Base-by-base conservation (phyloP, 345 rosid species). In the Hypericum androsaemum region DNA sequence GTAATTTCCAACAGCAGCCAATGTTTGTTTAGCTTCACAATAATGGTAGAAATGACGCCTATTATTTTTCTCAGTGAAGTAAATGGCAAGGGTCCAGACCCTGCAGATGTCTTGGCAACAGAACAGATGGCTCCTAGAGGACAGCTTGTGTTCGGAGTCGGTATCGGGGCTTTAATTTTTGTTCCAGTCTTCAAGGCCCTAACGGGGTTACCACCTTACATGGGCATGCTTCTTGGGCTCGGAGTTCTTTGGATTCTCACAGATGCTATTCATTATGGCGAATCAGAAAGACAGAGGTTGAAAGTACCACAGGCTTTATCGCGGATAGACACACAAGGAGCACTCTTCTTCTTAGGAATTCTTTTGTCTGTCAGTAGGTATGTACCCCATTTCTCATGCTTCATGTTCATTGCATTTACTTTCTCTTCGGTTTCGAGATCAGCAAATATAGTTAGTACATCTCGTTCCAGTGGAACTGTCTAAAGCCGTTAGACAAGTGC, bases 161-260 rank as follows among this genome's bases (percentile, higher is more conserved):
- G 94, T 51, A 37, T 89, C 39, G 97, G 97, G 38, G 97, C 97
- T 54, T 67, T 89, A 63, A 54, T 86, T 37, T 89, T 84, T 76
- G 95, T 89, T 71, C 95, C 97, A 5, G 80, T 89, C 51, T 89
- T 89, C 67, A 89, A 84, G 73, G 78, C 95, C 68, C 63, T 89
- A 41, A 89, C 97, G 32, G 95, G 97, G 61, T 69, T 89, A 71
- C 97, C 97, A 77, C 97, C 97, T 46, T 86, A 64, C 76, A 82
- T 89, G 90, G 97, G 97, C 15, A 82, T 89, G 67, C 77, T 89
- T 62, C 75, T 89, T 14, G 95, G 97, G 44, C 97, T 89, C 28
- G 97, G 97, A 72, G 95, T 86, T 61, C 94, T 89, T 12, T 89
- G 97, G 97, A 75, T 86, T 72, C 80, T 89, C 56, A 89, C 97